Evolutionary conservation across 176 grass and related monocot genomes (phyloP), one percentile per base, ranked within the genome.

Genomic region (Triticum urartu): DNA sequence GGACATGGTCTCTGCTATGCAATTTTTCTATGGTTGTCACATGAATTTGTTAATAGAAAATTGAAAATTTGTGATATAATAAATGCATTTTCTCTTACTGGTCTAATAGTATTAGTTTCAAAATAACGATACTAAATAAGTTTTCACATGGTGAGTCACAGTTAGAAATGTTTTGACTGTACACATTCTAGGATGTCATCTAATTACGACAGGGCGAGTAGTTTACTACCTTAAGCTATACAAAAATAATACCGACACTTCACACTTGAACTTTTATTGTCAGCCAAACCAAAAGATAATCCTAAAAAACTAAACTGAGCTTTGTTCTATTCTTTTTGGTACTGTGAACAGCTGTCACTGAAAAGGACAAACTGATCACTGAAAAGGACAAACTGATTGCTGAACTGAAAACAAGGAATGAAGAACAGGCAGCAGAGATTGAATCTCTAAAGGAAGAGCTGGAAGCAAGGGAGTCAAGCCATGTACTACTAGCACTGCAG

Each of bases 361-460:
- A 33, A 36, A 82, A 69, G 43, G 26, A 82, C 26, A 6, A 54
- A 4, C 42, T 45, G 48, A 17, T 52, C 48, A 25, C 63, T n/a
- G 43, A 32, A 35, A 81, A 81, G 43, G 40, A 81, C 40, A 11
- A 54, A 1, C 79, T 69, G 6, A 50, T 75, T 11, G 7, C 24
- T 54, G 28, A 82, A 52, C 47, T 77, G 73, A 54, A 77, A 33
- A 75, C 43, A 18, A 81, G 21, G 42, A 68, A 33, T 81, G 79
- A 68, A n/a, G 18, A 81, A 48, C 79, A 68, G 64, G 64, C 64
- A 81, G 39, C 64, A 15, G 64, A 81, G 26, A 67, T 81, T 4
- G 64, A 81, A 47, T 32, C 79, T 50, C 28, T 81, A 9, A 81
- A 81, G 64, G 42, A 81, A 52, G 45, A 68, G 7, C 64, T 81